phyloP scores from a whole-genome alignment of 2,329 filamentous ascomycete genomes.

The Phyllosticta paracitricarpa region DNA sequence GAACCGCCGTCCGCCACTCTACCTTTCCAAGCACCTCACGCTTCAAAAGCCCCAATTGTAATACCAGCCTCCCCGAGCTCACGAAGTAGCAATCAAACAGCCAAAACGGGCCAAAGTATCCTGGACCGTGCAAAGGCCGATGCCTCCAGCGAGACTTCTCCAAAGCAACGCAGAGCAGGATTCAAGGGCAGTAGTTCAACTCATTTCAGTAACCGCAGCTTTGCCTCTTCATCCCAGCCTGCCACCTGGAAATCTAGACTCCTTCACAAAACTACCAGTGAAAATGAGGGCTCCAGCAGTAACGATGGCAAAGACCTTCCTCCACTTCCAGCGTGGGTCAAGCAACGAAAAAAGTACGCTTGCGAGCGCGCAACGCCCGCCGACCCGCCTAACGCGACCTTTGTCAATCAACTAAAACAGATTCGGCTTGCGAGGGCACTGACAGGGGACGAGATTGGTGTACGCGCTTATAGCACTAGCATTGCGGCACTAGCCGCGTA shows the following conservation, averaged over 20 bases:
- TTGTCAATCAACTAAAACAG: constrained; percentile 63
- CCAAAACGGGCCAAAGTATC: constrained; percentile 25
- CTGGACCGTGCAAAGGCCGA: constrained; percentile 46
- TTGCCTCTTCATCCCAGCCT: constrained; percentile 15
- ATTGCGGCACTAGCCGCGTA: constrained; percentile 81
- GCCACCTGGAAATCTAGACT: constrained; percentile 32
- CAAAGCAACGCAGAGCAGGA: not conserved
- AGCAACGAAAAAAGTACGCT: constrained; percentile 56
- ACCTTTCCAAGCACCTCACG: constrained; percentile 1
- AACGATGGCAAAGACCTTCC: constrained; percentile 41
- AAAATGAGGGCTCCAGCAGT: constrained; percentile 51
- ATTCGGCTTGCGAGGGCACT: constrained; percentile 64
- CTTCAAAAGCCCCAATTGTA: not conserved
- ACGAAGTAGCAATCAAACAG: not conserved
- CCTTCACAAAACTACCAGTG: constrained; percentile 63
- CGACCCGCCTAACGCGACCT: constrained; percentile 60
- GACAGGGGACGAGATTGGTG: constrained; percentile 65
- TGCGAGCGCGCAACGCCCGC: constrained; percentile 69
- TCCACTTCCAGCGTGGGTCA: constrained; percentile 59
- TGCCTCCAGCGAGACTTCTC: constrained; percentile 16
- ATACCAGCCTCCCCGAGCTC: not conserved
- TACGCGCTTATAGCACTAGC: constrained; percentile 76
- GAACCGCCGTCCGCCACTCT: constrained; percentile 24
- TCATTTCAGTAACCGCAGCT: constrained; percentile 24
- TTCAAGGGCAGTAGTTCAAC: not conserved